Conservation (phyloP, 2,329 filamentous ascomycete species). For the Cladosporium austrohemisphaericum region DNA sequence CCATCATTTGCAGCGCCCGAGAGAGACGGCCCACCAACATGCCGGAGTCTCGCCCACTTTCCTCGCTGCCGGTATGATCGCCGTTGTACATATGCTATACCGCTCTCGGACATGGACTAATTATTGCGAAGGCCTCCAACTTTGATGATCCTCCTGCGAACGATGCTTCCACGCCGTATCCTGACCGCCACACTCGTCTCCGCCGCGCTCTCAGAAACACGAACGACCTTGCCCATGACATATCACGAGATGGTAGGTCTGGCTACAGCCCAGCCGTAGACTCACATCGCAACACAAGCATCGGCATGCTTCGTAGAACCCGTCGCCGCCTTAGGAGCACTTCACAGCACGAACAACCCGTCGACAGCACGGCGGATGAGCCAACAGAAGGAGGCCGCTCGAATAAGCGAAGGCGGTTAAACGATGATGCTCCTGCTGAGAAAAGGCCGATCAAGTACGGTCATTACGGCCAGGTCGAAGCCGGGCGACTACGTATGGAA, state of each 20-base stretch:
- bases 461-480: constrained; percentile 79
- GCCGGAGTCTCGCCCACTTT: constrained; percentile 24
- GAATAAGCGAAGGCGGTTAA: constrained; percentile 39
- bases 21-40: constrained; percentile 6
- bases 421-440: constrained; percentile 26
- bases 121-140: not conserved
- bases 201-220: constrained; percentile 34
- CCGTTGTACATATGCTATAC: no score
- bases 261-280: not conserved
- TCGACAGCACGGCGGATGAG: constrained; percentile 13
- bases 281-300: constrained; percentile 4
- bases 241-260: not conserved
- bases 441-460: constrained; percentile 67
- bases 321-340: constrained; percentile 1
- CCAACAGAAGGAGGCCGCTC: constrained; percentile 15
- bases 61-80: constrained; percentile 23
- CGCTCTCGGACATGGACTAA: not conserved
- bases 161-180: constrained; percentile 24
- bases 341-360: not conserved
- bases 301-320: constrained; percentile 6
- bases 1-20: constrained; percentile 14
- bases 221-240: constrained; percentile 27
- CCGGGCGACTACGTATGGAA: constrained; percentile 78
- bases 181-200: constrained; percentile 31
- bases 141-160: constrained; percentile 44